Percentiles rank a stretch among this genome's conserved stretches.
Conservation (phyloP, 805 yeast species). For the Saccharomyces kudriavzevii region DNA sequence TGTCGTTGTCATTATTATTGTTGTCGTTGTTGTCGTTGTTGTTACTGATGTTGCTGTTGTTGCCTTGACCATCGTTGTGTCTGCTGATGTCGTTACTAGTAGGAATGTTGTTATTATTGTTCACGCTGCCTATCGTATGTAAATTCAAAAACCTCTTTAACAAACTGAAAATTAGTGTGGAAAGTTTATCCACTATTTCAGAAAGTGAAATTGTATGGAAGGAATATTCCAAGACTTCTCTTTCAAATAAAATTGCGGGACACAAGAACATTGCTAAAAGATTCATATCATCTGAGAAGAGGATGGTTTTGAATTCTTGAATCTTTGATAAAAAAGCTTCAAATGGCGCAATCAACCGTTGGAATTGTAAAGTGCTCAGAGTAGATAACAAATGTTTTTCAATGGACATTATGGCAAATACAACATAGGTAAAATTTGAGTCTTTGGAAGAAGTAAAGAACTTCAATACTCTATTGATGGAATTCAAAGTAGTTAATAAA, state of each 20-base stretch:
- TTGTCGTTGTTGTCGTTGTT: not conserved
- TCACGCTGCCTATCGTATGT: not conserved
- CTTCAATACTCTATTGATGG: slow-evolving; percentile 9
- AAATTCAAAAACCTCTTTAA: slow-evolving; percentile 8
- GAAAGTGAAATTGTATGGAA: slow-evolving; percentile 14
- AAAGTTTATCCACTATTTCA: slow-evolving; percentile 12
- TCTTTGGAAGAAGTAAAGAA: slow-evolving; percentile 6
- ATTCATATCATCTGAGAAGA: slow-evolving; percentile 10
- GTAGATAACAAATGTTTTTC: slow-evolving; percentile 9
- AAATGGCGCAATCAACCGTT: slow-evolving; percentile 6
- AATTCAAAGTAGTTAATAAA: slow-evolving; percentile 3
- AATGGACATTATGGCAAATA: slow-evolving; percentile 7
- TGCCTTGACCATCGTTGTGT: not conserved
- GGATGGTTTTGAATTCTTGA: slow-evolving; percentile 3
- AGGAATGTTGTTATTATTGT: not conserved
- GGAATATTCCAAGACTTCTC: slow-evolving; percentile 11
- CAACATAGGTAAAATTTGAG: slow-evolving; percentile 8
- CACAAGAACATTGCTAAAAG: slow-evolving; percentile 13
- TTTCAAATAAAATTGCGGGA: slow-evolving; percentile 14
- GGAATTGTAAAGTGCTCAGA: slow-evolving; percentile 4
- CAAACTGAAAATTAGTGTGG: slow-evolving; percentile 2
- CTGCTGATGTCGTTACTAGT: not conserved
- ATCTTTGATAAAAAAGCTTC: slow-evolving; percentile 4
- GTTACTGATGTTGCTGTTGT: not conserved
- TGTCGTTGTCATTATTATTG: not conserved